These are phyloP conservation scores for Brasilioporus rufonigricans DNA, from an alignment of 768 basidiomycete species.

Conservation along the genomic window DNA sequence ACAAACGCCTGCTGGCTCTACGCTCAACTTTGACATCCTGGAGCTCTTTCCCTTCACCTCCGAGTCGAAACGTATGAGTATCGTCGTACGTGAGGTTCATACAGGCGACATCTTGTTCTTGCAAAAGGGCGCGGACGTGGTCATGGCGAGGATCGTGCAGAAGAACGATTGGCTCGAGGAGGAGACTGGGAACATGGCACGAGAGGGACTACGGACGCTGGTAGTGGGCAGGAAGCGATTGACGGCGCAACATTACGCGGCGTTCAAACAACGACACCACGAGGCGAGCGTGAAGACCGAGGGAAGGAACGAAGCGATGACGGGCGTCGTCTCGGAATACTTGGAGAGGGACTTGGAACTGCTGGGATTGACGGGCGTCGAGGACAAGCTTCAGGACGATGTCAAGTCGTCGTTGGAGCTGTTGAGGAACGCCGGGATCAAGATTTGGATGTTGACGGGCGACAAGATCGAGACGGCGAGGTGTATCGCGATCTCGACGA, in stretches of 20 bases:
- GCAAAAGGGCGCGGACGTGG: slow-evolving; percentile 98
- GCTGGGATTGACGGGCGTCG: slow-evolving; percentile 94
- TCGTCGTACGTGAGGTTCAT: slow-evolving; percentile 79
- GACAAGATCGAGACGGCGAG: slow-evolving; percentile 99
- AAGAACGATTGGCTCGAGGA: slow-evolving; percentile 99
- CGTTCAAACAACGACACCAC: slow-evolving; percentile 71
- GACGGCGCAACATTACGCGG: slow-evolving; percentile 61
- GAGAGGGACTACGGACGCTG: slow-evolving; percentile 91
- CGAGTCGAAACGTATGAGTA: slow-evolving; percentile 99
- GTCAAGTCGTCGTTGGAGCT: slow-evolving; percentile 93
- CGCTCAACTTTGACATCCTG: slow-evolving; percentile 78
- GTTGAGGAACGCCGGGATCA: slow-evolving; percentile 92
- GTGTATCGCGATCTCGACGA: slow-evolving; percentile 96
- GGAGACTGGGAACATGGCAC: slow-evolving; percentile 97
- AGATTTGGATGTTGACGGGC: slow-evolving; percentile 99
- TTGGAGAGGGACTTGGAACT: slow-evolving; percentile 91
- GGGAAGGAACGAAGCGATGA: slow-evolving; percentile 79
- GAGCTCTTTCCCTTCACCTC: slow-evolving; percentile 98
- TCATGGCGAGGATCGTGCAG: slow-evolving; percentile 93
- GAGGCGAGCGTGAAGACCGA: slow-evolving; percentile 79
- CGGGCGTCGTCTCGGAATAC: slow-evolving; percentile 64
- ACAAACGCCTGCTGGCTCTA: slow-evolving; percentile 62
- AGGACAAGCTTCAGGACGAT: slow-evolving; percentile 97
- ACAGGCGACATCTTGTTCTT: slow-evolving; percentile 83
- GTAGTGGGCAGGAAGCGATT: slow-evolving; percentile 87